Evolutionary conservation across 768 basidiomycete species (phyloP), one percentile per base, ranked within the genome.

Genomic region (Termitomyces sp.): DNA sequence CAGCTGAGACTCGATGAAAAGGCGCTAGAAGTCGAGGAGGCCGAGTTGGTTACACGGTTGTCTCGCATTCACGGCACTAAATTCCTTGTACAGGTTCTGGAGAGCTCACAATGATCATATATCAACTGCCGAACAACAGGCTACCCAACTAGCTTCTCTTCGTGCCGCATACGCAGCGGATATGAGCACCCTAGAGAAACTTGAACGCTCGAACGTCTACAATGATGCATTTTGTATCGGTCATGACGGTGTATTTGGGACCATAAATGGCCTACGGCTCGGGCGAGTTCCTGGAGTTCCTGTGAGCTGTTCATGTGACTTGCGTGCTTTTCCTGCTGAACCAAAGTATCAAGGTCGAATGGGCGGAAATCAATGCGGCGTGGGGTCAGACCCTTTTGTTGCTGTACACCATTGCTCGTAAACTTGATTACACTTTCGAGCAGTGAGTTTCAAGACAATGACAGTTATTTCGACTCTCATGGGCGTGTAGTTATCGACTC

Each of bases 311-410:
- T 51, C 45, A 7, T 45, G 36, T 34, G 36, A 46, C 16, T n/a
- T 39, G 57, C 58, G 39, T 30, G 33, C 32, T 49, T 34, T 52
- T 44, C 43, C 32, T 30, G 26, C 57, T 67, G 54, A 58, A 57
- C 50, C 64, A 55, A 62, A 32, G 14, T 43, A 37, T 58, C 9
- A 61, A 93, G 86, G 95, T 98, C 32, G 97, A 98, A 68, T 99
- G 95, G 95, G 85, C 93, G 3, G 97, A 99, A 73, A 95, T 98
- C 70, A 98, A 98, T 68, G 97, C 97, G 12, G 97, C 97, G 18
- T 97, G 96, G 95, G 97, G 97, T 1, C 89, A 97, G 68, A 93
- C 95, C 0, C 77, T 96, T n/a, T 79, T 98, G 18, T 79, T 98
- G 56, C 75, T 98, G 36, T 91, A 96, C 67, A 93, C 93, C 7